phyloP scores from a whole-genome alignment of 202 grass and related monocot genomes.

The Brachypodium distachyon region DNA sequence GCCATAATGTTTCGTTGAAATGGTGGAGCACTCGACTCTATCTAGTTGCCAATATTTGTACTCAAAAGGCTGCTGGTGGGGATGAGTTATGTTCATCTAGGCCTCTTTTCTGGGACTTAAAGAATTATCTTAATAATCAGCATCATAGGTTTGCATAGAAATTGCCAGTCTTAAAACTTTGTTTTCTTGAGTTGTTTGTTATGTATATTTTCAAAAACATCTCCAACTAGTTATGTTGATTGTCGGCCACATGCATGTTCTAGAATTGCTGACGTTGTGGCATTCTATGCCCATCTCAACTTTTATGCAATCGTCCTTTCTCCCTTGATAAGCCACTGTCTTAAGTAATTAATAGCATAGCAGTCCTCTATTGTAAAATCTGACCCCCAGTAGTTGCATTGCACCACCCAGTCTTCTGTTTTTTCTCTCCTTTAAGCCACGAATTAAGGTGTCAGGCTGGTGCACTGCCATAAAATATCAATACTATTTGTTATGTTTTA shows the following conservation, averaged over 20 bases:
- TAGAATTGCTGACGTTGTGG: not conserved
- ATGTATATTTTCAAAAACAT: not conserved
- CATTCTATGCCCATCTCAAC: not conserved
- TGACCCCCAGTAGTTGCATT: not conserved
- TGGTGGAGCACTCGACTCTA: not conserved
- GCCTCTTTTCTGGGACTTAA: not conserved
- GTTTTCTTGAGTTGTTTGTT: not conserved
- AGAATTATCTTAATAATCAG: not conserved
- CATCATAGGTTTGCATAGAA: not conserved
- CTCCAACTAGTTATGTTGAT: conserved; percentile 3
- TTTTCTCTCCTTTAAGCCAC: not conserved
- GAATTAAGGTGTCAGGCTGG: not conserved
- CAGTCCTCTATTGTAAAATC: not conserved
- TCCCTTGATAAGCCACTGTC: not conserved
- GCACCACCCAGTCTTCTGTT: not conserved
- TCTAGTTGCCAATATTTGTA: conserved; percentile 13
- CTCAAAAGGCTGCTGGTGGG: not conserved
- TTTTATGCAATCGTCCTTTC: not conserved
- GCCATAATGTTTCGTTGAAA: conserved; percentile 13
- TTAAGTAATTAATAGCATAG: not conserved
- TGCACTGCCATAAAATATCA: not conserved
- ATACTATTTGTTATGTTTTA: conserved; percentile 1
- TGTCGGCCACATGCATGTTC: not conserved
- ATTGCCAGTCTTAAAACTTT: not conserved
- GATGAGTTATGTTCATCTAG: conserved; percentile 1